Evolutionary conservation across 2,329 filamentous ascomycete species (phyloP), one percentile per base, ranked within the genome.

Genomic region (Didymella segeticola): DNA sequence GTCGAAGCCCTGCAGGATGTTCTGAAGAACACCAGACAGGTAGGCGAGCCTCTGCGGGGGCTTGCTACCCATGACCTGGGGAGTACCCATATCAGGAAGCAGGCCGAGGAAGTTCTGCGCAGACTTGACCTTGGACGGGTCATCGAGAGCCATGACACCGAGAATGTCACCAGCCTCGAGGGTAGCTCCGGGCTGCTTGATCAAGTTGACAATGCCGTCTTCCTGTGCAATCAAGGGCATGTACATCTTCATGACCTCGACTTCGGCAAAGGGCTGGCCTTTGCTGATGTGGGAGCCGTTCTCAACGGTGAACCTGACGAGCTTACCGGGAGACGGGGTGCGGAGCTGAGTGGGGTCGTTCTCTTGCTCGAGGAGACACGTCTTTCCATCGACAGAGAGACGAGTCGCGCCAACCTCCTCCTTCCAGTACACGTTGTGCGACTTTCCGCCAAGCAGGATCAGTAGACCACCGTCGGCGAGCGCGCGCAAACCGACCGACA

Each of bases 161-260:
- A 99, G 86, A 56, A 99, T 98, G 74, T 99, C 95, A 77, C 95
- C 95, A 72, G 95, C 95, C 77, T 98, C 93, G 41, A 99, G 89
- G 15, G 92, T 96, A n/a, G 95, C 90, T 75, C 95, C 95, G 59
- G 95, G 95, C 80, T 98, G 95, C 86, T 99, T 99, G 83, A 99
- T 96, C 69, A 99, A 86, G 80, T 97, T 95, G 51, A 99, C 93
- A 48, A 96, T 85, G 81, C 95, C 95, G 68, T 96, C 95, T 76
- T 99, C 95, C 73, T 93, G 89, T 2, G 95, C 90, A 57, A 99
- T 85, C 49, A 99, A 83, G 70, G 95, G 95, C 95, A 99, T 99
- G 84, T 98, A 98, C 95, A 99, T 99, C 85, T 99, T 99, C 95
- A 99, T 99, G 78, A 99, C 95, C 79, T 99, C 95, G 33, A 99